Evolutionary conservation across 169 alveolate species (phyloP), one percentile per base, ranked within the genome.

Genomic region (Besnoitia besnoiti): DNA sequence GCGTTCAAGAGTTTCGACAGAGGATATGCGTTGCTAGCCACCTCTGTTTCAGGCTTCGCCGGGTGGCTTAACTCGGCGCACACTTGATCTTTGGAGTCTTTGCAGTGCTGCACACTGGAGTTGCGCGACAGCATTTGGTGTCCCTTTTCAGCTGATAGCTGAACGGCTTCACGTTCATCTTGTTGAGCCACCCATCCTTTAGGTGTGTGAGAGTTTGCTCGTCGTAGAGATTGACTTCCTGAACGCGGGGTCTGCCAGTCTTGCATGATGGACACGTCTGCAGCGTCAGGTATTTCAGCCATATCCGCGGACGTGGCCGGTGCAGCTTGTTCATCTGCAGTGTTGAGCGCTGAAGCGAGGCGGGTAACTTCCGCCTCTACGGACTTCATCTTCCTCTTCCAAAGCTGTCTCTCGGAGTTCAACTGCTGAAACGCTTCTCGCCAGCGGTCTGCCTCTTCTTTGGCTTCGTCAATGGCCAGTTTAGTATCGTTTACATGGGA

Each of bases 321-420:
- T 19, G 62, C 33, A 8, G 14, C 33, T n/a, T 37, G 47, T 21
- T 7, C 59, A 27, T 35, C 37, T 19, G 24, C 59, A 40, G 39
- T 0, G 7, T 24, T 42, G 50, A 39, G 37, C 10, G 87, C 61
- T 40, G n/a, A 3, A 14, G 24, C 8, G 30, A 47, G 87, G 37
- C 87, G 40, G 12, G 61, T 24, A 3, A 77, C n/a, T 8, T 77
- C 87, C 59, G 33, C 87, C 40, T 77, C 87, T 10, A 77, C 59
- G 8, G 3, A 8, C 61, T 40, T 39, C 19, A 77, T 51, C 40
- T 77, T 39, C 8, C n/a, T 35, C n/a, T 77, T 39, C 87, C 87
- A 77, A 21, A 24, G 24, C 59, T 46, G 21, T 14, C 51, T 21
- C 47, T 77, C 87, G 39, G 50, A 0, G 21, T 77, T n/a, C 37